Base-by-base conservation (phyloP, 1,284 basidiomycete genomes). In the Heterobasidion annosum region DNA sequence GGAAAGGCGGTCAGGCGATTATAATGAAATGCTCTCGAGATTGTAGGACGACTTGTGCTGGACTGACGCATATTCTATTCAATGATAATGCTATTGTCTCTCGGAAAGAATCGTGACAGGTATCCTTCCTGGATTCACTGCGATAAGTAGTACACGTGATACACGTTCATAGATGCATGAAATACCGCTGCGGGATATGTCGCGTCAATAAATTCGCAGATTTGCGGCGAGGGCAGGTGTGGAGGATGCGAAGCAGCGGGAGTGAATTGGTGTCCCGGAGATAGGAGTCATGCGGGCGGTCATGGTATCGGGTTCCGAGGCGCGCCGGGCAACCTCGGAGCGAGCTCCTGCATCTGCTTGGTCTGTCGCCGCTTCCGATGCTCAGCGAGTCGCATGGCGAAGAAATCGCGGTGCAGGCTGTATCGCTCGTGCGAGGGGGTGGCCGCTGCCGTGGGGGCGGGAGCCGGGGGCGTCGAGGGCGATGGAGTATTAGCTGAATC, bases 391-490 rank as follows among this genome's bases (percentile, higher is more conserved):
- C 73, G 68, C 60, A 74, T 63, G 7, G 72, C 64, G 56, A 71
- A 75, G 9, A 74, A 65, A 54, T 73, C 67, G 40, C 73, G 69
- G 59, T 75, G 73, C 2, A 75, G 65, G 9, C 65, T 64, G 56
- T 72, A 75, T 42, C 67, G 64, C 51, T 70, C 62, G 63, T 74
- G 72, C 8, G 66, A 57, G 2, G 65, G 65, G 9, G 63, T 61
- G 5, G 57, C 34, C 9, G 62, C 48, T 8, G 54, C 44, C 15
- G 62, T 33, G n/a, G 50, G 56, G 8, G 68, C 56, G 8, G 64
- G 61, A 7, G 62, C 50, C 2, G 64, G 18, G 7, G 53, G 34
- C 15, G 61, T 54, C 46, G 57, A 52, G 35, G 60, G 55, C 18
- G 59, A 52, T 40, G 54, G 50, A 15, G 54, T n/a, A 25, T 12